Evolutionary conservation across 192 early-diverging fungal genomes (phyloP).

Genomic region (Backusella australiensis): DNA sequence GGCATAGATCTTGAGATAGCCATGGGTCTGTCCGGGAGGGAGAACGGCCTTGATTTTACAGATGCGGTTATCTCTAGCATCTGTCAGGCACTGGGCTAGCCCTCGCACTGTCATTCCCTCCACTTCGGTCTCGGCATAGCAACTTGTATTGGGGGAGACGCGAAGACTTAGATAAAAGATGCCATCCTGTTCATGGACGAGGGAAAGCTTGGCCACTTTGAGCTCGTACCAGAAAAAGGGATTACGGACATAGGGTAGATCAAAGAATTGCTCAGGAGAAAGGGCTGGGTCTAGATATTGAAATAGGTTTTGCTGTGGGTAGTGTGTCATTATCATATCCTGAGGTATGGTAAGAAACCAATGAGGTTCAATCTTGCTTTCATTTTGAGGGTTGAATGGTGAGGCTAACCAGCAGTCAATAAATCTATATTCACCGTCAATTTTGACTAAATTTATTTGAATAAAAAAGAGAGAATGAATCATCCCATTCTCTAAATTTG

Average conservation of each 20-base stretch:
- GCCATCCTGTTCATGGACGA: not conserved
- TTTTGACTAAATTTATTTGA: constrained; percentile 26
- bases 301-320: not conserved
- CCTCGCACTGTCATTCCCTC: constrained; percentile 2
- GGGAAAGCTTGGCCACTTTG: constrained; percentile 35
- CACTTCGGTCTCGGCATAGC: constrained; percentile 17
- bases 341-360: constrained; percentile 31
- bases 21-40: constrained; percentile 31
- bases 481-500: not conserved
- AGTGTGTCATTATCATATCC: constrained; percentile 29
- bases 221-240: constrained; percentile 43
- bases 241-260: constrained; percentile 42
- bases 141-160: not conserved
- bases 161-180: constrained; percentile 15
- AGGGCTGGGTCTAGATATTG: constrained; percentile 44
- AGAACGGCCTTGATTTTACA: constrained; percentile 53
- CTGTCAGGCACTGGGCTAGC: constrained; percentile 27
- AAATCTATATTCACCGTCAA: constrained; percentile 52
- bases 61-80: constrained; percentile 26
- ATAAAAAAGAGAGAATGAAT: not conserved
- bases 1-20: constrained; percentile 46
- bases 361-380: constrained; percentile 13
- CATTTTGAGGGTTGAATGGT: constrained; percentile 38
- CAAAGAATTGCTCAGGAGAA: constrained; percentile 33
- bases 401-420: constrained; percentile 55